phyloP scores from a whole-genome alignment of 441 rosid species.

The Populus tomentosa region DNA sequence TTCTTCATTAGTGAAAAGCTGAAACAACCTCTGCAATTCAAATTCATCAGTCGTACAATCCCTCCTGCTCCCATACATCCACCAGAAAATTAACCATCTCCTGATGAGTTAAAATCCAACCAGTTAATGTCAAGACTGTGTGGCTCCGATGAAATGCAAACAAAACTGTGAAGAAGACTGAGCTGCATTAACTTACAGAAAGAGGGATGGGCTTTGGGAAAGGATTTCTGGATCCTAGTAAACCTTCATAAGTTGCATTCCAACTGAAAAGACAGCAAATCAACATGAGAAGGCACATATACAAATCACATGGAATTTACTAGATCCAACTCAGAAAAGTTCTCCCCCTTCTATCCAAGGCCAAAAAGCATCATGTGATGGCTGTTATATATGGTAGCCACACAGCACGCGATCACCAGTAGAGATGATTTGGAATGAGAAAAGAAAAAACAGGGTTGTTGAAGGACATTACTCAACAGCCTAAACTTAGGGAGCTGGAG shows the following conservation, averaged over 20 bases:
- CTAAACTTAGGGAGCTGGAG: neutral
- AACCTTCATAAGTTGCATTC: constrained; percentile 60
- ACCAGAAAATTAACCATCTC: constrained; percentile 84
- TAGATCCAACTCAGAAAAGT: neutral
- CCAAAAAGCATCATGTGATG: neutral
- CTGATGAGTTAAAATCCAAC: constrained; percentile 33
- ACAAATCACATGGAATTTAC: neutral
- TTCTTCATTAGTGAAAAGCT: neutral
- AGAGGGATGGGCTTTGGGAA: constrained; percentile 62
- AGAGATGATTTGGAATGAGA: neutral
- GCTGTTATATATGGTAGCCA: neutral
- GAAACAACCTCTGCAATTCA: neutral
- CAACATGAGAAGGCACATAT: neutral
- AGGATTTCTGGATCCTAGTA: constrained; percentile 51
- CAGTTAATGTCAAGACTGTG: neutral
- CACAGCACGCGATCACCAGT: neutral
- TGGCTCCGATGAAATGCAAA: neutral
- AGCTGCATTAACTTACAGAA: constrained; percentile 34
- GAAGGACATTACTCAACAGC: neutral
- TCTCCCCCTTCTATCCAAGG: neutral
- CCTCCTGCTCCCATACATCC: constrained; percentile 78
- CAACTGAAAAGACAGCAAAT: constrained; percentile 36
- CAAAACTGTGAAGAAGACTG: neutral
- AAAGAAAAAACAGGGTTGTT: neutral
- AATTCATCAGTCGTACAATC: constrained; percentile 50